Evolutionary conservation across 225 moss, liverwort and hornwort species (phyloP).

Genomic region (Sphagnum tenellum): DNA sequence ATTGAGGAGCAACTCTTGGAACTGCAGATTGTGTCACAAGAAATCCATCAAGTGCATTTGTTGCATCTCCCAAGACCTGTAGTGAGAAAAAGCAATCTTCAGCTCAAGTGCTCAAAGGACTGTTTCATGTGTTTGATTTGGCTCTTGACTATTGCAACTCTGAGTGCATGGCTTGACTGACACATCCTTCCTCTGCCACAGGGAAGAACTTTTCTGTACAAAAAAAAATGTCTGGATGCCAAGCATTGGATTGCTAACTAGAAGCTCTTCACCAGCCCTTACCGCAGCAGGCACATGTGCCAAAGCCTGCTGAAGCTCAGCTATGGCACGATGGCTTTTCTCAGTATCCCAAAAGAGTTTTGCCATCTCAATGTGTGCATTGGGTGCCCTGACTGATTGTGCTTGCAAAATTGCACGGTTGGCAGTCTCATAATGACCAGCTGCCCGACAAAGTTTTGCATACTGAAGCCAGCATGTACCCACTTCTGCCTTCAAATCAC

Average conservation of each 20-base stretch:
- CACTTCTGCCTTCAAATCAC: slow-evolving; percentile 76
- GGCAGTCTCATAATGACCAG: slow-evolving; percentile 96
- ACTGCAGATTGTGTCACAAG: slow-evolving; percentile 75
- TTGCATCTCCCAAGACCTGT: slow-evolving; percentile 68
- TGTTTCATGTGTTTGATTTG: too few species aligned
- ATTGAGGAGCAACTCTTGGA: slow-evolving; percentile 45
- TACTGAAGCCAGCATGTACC: slow-evolving; percentile 99
- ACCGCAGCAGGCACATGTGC: slow-evolving; percentile 36
- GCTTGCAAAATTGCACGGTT: slow-evolving; percentile 94
- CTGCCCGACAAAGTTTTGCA: slow-evolving; percentile 93
- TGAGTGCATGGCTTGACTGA: too few species aligned
- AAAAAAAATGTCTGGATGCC: too few species aligned
- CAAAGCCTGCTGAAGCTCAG: slow-evolving; percentile 88
- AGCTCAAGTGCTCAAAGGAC: too few species aligned
- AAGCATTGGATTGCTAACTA: too few species aligned
- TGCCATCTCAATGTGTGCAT: slow-evolving; percentile 99
- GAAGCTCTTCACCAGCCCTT: too few species aligned
- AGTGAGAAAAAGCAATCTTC: slow-evolving; percentile 2
- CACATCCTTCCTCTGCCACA: too few species aligned
- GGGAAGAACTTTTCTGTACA: too few species aligned
- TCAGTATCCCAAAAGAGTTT: slow-evolving; percentile 96
- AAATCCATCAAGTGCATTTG: slow-evolving; percentile 74
- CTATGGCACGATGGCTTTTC: slow-evolving; percentile 90
- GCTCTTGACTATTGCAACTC: too few species aligned
- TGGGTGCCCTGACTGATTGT: slow-evolving; percentile 78